Base-by-base conservation (phyloP, 1,284 basidiomycete genomes). In the Ganoderma boninense region DNA sequence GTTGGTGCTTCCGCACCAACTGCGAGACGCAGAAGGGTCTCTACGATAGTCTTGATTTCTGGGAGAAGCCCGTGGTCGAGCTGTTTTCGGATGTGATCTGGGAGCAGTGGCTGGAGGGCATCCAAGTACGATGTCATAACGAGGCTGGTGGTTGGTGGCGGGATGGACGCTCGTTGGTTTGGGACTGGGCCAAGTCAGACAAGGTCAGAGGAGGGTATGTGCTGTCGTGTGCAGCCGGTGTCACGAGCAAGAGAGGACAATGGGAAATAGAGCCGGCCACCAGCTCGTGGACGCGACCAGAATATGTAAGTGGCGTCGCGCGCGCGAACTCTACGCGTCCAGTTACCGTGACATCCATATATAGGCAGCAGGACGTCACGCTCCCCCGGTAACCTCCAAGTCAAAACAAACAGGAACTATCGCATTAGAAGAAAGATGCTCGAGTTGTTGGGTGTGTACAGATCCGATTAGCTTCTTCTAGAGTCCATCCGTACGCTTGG, bases 11-110 rank as follows among this genome's bases (percentile, higher is more conserved):
- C 61, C 2, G 73, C 75, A 4, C 74, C 74, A 6, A 74, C 75
- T 1, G 69, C 77, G 26, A 79, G 77, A 13, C 77, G 74, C 0
- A 79, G 67, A 8, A 78, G 65, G 29, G 72, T 65, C 49, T 78
- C 77, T 35, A 79, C 66, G 42, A 71, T 65, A 16, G 66, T 40
- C 44, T 66, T 69, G 10, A 66, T 54, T 35, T 72, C 69, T 7
- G 73, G 69, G 10, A 67, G 52, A 18, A 73, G 73, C 18, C 65
- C 73, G 40, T 64, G 64, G 61, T 74, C 73, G 11, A 74, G 71
- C 29, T 68, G 67, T 49, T 62, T 54, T 5, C 68, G 66, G 35
- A 70, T 54, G 65, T 66, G 66, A 54, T 68, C 66, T n/a, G 73
- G 73, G 35, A 74, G 71, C 1, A 74, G 69, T 38, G 71, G 66